These are phyloP conservation scores for Sporothrix schenckii DNA, from an alignment of 2,329 filamentous ascomycete species.

Conservation along the genomic window DNA sequence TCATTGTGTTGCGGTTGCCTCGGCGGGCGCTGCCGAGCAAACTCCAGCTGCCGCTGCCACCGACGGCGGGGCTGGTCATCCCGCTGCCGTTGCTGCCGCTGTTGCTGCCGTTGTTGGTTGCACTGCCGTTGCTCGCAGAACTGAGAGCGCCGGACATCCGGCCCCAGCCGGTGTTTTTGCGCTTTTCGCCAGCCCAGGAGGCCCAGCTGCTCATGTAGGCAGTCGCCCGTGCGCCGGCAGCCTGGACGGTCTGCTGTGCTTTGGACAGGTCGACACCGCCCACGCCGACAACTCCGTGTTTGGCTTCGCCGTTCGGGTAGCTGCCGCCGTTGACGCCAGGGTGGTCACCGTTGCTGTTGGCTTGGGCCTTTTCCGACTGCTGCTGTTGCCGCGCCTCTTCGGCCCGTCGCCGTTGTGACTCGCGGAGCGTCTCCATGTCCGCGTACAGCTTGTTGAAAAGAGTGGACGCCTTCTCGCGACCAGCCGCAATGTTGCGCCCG, in stretches of 20 bases:
- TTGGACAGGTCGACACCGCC: constrained; percentile 46
- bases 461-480: constrained; percentile 82
- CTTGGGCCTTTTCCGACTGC: constrained; percentile 21
- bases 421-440: constrained; percentile 81
- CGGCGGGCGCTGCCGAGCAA: constrained; percentile 30
- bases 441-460: constrained; percentile 88
- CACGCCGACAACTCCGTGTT: not conserved
- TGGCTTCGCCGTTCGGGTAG: not conserved
- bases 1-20: constrained; percentile 37
- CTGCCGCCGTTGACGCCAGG: not conserved
- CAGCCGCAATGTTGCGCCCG: constrained; percentile 85
- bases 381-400: constrained; percentile 54
- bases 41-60: constrained; percentile 30
- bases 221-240: constrained; percentile 60
- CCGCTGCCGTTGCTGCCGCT: constrained; percentile 17
- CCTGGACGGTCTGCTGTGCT: constrained; percentile 51
- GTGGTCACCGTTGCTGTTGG: constrained; percentile 13
- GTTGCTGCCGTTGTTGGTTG: constrained; percentile 21
- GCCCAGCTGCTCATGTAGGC: constrained; percentile 72
- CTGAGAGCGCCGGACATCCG: constrained; percentile 35
- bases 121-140: constrained; percentile 17
- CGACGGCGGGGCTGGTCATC: not conserved
- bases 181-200: constrained; percentile 73
- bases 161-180: constrained; percentile 57
- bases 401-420: constrained; percentile 67